Conservation (phyloP, 2,329 filamentous ascomycete genomes). For the Polytolypa hystricis region DNA sequence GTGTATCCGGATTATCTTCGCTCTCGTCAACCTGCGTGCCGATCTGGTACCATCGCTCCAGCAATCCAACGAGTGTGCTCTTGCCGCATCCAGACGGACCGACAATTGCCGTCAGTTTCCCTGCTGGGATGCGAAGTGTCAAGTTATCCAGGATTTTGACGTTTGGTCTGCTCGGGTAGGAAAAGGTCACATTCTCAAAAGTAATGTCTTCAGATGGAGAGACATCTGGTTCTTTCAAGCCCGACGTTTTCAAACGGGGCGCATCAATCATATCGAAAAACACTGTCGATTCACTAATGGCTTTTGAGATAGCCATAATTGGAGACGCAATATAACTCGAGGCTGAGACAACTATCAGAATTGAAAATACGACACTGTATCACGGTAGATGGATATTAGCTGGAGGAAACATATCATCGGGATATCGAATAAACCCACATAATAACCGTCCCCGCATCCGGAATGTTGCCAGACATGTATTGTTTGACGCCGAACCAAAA, state of each 20-base stretch:
- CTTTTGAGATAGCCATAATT: constrained; percentile 26
- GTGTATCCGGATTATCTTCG: constrained; percentile 1
- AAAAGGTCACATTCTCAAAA: constrained; percentile 56
- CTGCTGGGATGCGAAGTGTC: constrained; percentile 21
- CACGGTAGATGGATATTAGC: not conserved
- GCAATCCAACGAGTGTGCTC: constrained; percentile 33
- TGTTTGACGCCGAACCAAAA: constrained; percentile 30
- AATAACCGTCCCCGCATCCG: constrained; percentile 26
- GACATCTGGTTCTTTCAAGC: constrained; percentile 40
- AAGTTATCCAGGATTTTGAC: constrained; percentile 26
- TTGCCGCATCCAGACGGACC: constrained; percentile 37
- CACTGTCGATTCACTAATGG: constrained; percentile 19
- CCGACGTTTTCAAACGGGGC: constrained; percentile 19
- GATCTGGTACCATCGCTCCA: constrained; percentile 34
- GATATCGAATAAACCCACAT: constrained; percentile 19
- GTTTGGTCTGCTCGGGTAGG: constrained; percentile 48
- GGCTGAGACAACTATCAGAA: constrained; percentile 14
- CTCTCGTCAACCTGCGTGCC: not conserved
- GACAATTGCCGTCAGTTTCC: constrained; percentile 34
- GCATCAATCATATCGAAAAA: constrained; percentile 27
- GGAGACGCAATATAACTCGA: constrained; percentile 14
- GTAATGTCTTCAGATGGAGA: constrained; percentile 44
- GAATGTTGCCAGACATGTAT: constrained; percentile 23
- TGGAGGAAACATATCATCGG: not conserved
- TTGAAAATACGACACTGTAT: constrained; percentile 25